Base-by-base conservation (phyloP, 1,284 basidiomycete species). In the Crucibulum cyathiforme region DNA sequence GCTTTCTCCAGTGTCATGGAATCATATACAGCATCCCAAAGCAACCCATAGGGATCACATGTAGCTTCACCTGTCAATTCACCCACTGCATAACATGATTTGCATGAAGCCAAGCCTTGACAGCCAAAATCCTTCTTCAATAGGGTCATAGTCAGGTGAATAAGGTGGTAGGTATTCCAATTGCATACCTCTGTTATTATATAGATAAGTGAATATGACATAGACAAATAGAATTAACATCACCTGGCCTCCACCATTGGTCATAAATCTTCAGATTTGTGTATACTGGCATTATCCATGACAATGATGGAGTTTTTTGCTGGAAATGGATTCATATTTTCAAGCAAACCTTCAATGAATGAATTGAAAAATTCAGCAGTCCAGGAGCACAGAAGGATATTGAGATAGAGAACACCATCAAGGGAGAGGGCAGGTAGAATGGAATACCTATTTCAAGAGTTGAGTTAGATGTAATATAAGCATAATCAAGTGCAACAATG, bases 371-470 rank as follows among this genome's bases (percentile, higher is more conserved):
- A 38, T 5, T 56, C 56, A 4, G 48, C 62, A 39, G 56, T 70
- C 54, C 48, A 75, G 17, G n/a, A 31, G 19, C 46, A 45, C 8
- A 34, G 62, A 35, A 57, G 59, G 17, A 43, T 17, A 43, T 43
- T 17, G 39, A 43, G 13, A 43, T 43, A 5, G 39, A 43, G 12
- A 17, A 43, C 17, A 43, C 39, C 66, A 59, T 71, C 61, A 9
- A 73, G 59, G 2, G 66, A 68, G 7, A 76, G 52, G 19, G 71
- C 73, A 19, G 74, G 74, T 3, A 76, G 64, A 7, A 76, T 54
- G 8, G 74, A 76, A 57, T 72, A 75, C 34, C 72, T 74, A 49
- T 36, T 50, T 36, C 46, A 13, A 34, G n/a, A 15, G 39, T 15
- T 38, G 50, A 47, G 7, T 13, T 12, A 34, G 19, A 38, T 35